Evolutionary conservation across 2,329 filamentous ascomycete species (phyloP), one percentile per base, ranked within the genome.

Genomic region (Microcyclosporella mali): DNA sequence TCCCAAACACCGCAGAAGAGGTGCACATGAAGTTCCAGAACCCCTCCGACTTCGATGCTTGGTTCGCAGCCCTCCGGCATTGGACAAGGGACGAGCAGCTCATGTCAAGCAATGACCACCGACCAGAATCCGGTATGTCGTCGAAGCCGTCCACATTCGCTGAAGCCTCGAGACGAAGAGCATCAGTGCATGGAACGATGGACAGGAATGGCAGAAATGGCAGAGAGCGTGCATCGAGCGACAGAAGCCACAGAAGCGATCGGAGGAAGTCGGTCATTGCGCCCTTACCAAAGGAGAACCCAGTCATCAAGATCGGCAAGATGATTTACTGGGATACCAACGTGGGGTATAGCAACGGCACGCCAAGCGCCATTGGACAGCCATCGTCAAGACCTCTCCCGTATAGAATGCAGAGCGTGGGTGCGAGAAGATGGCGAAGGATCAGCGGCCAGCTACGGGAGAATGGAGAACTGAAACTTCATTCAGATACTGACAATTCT

Each of bases 371-470:
- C 15, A 46, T 53, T 29, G 52, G 50, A n/a, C 49, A 48, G 37
- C 43, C 51, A 16, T 49, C 46, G 14, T 41, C 54, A 12, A 45
- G 48, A 25, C 70, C 75, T 10, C 74, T 72, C 18, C 72, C 71
- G 4, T 73, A 75, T 55, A 70, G 73, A 45, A 69, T 79, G 54
- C 74, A 78, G 56, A 76, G 73, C 53, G 69, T 74, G 29, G 69
- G 76, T 40, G 74, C 75, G 34, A 70, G 73, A n/a, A 77, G 83
- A 9, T 97, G 92, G 92, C 80, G 85, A 56, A 79, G 79, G 51
- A 88, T 97, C 3, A 95, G 88, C 21, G 95, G 89, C 64, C 94
- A 92, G 14, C 72, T 98, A 17, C 86, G 94, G 53, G 92, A 97
- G 60, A 95, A 95, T 56, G 92, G 92, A 44, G 87, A 94, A 60